Percentiles rank a stretch among this genome's conserved stretches.
phyloP scores from a whole-genome alignment of 2,329 filamentous ascomycete species.

The Sporothrix inflata region DNA sequence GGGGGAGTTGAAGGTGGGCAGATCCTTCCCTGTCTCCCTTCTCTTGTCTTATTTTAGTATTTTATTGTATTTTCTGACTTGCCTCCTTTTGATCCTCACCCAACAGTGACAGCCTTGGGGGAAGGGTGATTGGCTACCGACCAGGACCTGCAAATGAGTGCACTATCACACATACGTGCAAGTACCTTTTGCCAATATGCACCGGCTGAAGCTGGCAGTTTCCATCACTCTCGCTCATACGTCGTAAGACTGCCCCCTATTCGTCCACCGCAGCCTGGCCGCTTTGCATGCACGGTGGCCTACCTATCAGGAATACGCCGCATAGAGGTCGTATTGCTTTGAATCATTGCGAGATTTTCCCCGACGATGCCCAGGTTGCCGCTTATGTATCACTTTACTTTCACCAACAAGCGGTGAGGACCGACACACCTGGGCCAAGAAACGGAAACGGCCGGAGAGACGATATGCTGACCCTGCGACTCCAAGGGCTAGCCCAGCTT shows the following conservation, averaged over 20 bases:
- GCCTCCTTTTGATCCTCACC: neutral
- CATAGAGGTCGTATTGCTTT: neutral
- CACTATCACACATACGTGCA: neutral
- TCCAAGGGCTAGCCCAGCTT: no score
- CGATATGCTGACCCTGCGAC: neutral
- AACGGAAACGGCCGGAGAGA: neutral
- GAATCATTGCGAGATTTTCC: neutral
- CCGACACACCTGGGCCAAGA: neutral
- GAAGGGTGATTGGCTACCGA: neutral
- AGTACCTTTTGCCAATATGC: constrained; percentile 18
- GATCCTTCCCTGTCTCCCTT: no score
- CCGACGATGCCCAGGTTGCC: neutral
- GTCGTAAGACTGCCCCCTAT: neutral
- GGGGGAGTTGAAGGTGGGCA: constrained; percentile 16
- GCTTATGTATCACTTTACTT: neutral
- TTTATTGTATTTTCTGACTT: neutral
- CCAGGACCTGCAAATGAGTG: neutral
- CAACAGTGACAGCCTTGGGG: neutral
- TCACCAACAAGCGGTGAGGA: constrained; percentile 13
- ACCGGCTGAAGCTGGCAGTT: neutral
- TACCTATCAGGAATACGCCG: neutral
- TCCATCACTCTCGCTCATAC: neutral
- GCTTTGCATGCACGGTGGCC: neutral
- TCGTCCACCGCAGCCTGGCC: neutral
- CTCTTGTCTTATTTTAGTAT: constrained; percentile 14